These are phyloP conservation scores for Gnaphalium uliginosum DNA, from an alignment of 129 eudicot species.

Conservation along the genomic window DNA sequence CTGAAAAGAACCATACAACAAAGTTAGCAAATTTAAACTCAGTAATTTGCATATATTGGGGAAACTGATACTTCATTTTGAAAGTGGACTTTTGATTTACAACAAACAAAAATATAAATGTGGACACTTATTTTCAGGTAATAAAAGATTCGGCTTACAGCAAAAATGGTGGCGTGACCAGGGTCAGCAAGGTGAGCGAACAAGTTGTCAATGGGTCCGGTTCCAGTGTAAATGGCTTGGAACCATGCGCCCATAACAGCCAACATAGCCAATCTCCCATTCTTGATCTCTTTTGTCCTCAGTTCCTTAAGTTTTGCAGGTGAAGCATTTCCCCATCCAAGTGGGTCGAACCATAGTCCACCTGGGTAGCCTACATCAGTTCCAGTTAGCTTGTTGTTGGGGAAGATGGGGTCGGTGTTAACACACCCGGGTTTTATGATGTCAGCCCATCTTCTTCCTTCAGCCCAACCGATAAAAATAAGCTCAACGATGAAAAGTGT, in stretches of 20 bases:
- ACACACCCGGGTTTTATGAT: constrained; percentile 92
- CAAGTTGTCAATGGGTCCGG: constrained; percentile 97
- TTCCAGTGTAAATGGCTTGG: constrained; percentile 91
- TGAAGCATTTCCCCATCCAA: constrained; percentile 87
- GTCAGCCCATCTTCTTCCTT: constrained; percentile 99
- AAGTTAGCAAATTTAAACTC: background rate
- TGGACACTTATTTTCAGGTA: too few species aligned
- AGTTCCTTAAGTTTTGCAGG: constrained; percentile 83
- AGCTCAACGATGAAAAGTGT: constrained; percentile 82
- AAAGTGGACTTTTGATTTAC: too few species aligned
- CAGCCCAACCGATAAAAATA: constrained; percentile 96
- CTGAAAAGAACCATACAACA: constrained; percentile 39
- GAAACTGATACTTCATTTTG: too few species aligned
- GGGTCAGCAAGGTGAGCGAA: constrained; percentile 99
- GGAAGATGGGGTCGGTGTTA: constrained; percentile 99
- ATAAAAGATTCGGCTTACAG: constrained; percentile 51
- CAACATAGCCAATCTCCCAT: constrained; percentile 96
- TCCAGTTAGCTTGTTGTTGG: constrained; percentile 98
- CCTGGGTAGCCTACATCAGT: constrained; percentile 99
- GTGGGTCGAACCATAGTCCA: constrained; percentile 99
- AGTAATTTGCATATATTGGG: background rate
- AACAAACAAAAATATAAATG: too few species aligned
- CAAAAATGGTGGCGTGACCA: constrained; percentile 97
- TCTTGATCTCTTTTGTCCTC: constrained; percentile 98
- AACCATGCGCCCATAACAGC: constrained; percentile 99